Conservation (phyloP, 1,284 basidiomycete genomes). For the Leccinum holopus region DNA sequence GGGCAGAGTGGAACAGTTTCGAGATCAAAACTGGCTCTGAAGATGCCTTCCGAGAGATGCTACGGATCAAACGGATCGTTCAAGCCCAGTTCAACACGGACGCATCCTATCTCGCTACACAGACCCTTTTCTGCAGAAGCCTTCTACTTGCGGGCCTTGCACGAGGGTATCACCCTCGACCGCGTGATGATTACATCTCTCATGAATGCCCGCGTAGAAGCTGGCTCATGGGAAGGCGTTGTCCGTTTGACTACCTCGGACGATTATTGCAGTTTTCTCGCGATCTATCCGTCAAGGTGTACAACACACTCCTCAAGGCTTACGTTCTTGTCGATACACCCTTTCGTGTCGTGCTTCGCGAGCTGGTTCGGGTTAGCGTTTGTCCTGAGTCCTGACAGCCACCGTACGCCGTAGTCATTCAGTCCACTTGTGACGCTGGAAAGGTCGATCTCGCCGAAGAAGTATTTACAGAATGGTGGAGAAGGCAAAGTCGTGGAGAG, state of each 20-base stretch:
- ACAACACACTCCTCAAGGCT: slow-evolving; percentile 84
- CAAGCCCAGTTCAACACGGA: slow-evolving; percentile 99
- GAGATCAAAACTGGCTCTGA: slow-evolving; percentile 98
- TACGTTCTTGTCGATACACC: slow-evolving; percentile 82
- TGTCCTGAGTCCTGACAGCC: slow-evolving; percentile 49
- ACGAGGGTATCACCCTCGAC: slow-evolving; percentile 63
- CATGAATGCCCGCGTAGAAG: slow-evolving; percentile 83
- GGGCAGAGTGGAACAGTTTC: slow-evolving; percentile 96
- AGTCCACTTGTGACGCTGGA: slow-evolving; percentile 80
- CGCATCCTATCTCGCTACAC: slow-evolving; percentile 83
- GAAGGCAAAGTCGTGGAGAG: slow-evolving; percentile 35
- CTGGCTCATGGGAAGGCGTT: slow-evolving; percentile 77
- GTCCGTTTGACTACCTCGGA: slow-evolving; percentile 69
- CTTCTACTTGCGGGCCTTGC: slow-evolving; percentile 63
- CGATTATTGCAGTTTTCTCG: slow-evolving; percentile 37
- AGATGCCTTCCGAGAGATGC: slow-evolving; percentile 98
- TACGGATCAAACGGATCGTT: slow-evolving; percentile 96
- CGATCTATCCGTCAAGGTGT: slow-evolving; percentile 55
- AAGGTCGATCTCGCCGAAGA: slow-evolving; percentile 66
- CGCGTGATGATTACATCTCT: slow-evolving; percentile 66
- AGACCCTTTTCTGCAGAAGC: slow-evolving; percentile 69
- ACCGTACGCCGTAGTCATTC: slow-evolving; percentile 77
- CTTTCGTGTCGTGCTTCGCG: slow-evolving; percentile 61
- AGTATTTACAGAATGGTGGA: slow-evolving; percentile 70
- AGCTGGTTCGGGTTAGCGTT: slow-evolving; percentile 49